Base-by-base conservation (phyloP, 1,284 basidiomycete species). In the Cryptococcus maquisensis region DNA sequence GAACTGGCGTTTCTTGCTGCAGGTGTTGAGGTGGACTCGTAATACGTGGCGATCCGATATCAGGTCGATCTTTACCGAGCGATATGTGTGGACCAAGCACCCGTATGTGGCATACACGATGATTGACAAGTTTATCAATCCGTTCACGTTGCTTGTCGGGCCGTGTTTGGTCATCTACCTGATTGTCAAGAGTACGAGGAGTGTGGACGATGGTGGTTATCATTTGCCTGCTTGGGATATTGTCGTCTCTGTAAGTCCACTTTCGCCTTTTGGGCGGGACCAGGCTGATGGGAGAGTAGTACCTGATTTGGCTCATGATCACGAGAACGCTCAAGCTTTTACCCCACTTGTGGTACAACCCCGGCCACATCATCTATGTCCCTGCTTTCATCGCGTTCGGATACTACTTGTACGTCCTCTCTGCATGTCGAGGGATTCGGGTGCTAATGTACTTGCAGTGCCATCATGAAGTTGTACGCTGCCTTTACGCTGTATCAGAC, bases 1-100 rank as follows among this genome's bases (percentile, higher is more conserved):
- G 39, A 90, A 94, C 77, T 94, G 90, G 90, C 81, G 90, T 49
- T 94, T 94, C 79, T 78, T 94, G 72, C 91, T 92, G 76, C 91
- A 94, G 73, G 90, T 94, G 16, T 76, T 95, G 53, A 79, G 91
- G 56, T 94, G 90, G 91, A 95, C 90, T 15, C 78, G 90, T 61
- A 94, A 94, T 78, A 94, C 91, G 1, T 94, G 91, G 90, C 80
- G 90, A 49, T 89, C 87, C 1, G 91, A 94, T 79, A 71, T 94
- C 63, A 81, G 91, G 49, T 88, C 86, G 60, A 79, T 94, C 57
- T 94, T 94, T 74, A 93, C 83, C 78, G 90, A 94, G 72, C 77
- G 90, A 50, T 76, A 90, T 71, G 81, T 94, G 54, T 94, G 90
- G 90, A 89, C 87, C 0, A 76, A 83, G 49, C 89, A 93, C 78